phyloP scores from a whole-genome alignment of 768 basidiomycete species.

The Leccinum sublutescens region DNA sequence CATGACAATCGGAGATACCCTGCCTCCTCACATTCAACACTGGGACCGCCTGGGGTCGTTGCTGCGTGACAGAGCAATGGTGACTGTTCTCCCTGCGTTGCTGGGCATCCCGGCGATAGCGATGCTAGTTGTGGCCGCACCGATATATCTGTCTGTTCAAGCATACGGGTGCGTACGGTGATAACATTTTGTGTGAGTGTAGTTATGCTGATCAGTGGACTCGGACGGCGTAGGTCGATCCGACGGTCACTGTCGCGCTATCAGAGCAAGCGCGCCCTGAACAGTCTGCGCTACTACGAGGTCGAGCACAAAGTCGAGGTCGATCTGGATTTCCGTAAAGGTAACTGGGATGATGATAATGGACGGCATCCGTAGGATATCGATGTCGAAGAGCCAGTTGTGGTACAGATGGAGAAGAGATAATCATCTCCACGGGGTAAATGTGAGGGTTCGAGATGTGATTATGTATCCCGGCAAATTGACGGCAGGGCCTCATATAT shows the following conservation, averaged over 20 bases:
- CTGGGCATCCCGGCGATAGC: constrained; percentile 5
- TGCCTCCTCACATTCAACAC: background rate
- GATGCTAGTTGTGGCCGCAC: background rate
- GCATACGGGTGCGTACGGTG: background rate
- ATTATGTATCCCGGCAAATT: too few relatives aligned
- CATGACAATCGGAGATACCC: background rate
- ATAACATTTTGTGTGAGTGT: background rate
- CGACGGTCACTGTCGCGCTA: background rate
- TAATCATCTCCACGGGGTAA: too few relatives aligned
- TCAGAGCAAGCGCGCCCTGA: background rate
- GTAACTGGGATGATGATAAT: background rate
- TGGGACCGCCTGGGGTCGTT: constrained; percentile 9
- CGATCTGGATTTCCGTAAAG: background rate
- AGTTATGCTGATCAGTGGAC: background rate
- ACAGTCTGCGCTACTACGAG: background rate
- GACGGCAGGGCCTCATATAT: too few relatives aligned
- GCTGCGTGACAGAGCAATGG: background rate
- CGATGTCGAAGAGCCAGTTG: background rate
- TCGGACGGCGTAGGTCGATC: background rate
- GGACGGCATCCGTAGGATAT: background rate
- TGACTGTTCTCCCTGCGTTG: constrained; percentile 1
- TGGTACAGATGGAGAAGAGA: background rate
- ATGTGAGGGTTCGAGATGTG: too few relatives aligned
- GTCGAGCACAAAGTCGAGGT: background rate
- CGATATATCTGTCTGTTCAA: background rate